Percentiles rank a stretch among this genome's conserved stretches.
Conservation (phyloP, 352 stramenopile species). For the Pythium vanterpoolii region DNA sequence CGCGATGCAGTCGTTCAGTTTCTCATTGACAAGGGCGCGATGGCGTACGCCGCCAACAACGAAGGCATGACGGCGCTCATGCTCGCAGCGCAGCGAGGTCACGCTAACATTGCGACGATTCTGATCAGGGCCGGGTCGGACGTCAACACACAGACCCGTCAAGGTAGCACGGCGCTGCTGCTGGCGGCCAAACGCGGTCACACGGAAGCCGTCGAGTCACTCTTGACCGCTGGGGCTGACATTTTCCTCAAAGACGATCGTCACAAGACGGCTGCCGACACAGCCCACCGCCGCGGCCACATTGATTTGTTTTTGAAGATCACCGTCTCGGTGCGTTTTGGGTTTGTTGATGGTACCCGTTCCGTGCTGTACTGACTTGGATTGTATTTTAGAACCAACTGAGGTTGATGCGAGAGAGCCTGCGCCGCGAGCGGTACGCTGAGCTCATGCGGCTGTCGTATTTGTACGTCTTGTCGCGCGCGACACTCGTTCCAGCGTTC, state of each 20-base stretch:
- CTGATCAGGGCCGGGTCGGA: constrained; percentile 79
- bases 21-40: constrained; percentile 62
- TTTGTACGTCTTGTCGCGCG: constrained; percentile 60
- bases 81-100: constrained; percentile 78
- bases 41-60: constrained; percentile 79
- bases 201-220: constrained; percentile 66
- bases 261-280: constrained; percentile 83
- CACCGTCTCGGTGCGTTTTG: constrained; percentile 49
- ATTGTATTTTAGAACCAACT: constrained; percentile 52
- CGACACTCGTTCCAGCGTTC: constrained; percentile 39
- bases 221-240: constrained; percentile 77
- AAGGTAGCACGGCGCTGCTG: constrained; percentile 83
- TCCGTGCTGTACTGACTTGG: neutral
- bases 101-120: constrained; percentile 76
- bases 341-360: neutral
- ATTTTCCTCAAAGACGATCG: constrained; percentile 88
- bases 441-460: constrained; percentile 70
- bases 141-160: constrained; percentile 86
- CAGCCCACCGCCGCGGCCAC: constrained; percentile 72
- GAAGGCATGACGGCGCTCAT: constrained; percentile 89
- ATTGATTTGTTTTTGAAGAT: constrained; percentile 86
- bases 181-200: constrained; percentile 82
- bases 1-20: constrained; percentile 74
- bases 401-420: constrained; percentile 69
- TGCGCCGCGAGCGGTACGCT: constrained; percentile 67